Percentiles rank a stretch among this genome's conserved stretches.
Conservation (phyloP, 208 protist species). For the Leishmania major region DNA sequence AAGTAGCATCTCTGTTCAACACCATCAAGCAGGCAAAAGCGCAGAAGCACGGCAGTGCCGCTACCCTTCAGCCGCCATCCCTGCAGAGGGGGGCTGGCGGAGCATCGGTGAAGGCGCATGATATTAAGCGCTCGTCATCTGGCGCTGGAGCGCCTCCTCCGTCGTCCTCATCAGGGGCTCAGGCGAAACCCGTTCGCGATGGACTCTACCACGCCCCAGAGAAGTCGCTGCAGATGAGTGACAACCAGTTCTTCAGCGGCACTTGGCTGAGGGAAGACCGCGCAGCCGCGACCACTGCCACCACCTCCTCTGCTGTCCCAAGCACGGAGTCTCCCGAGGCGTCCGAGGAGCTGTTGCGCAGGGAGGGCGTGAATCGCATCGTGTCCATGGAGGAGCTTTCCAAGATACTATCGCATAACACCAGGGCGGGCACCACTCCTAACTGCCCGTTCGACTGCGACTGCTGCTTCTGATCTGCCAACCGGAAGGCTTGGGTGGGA, state of each 20-base stretch:
- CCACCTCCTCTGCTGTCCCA: not conserved
- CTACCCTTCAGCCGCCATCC: not conserved
- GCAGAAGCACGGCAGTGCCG: conserved; percentile 4
- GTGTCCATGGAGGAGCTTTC: conserved; percentile 74
- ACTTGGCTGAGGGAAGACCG: conserved; percentile 35
- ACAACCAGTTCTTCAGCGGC: conserved; percentile 78
- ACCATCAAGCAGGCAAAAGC: conserved; percentile 25
- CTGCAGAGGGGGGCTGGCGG: not conserved
- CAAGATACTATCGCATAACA: conserved; percentile 75
- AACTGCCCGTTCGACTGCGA: conserved; percentile 93
- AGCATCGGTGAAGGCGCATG: not conserved
- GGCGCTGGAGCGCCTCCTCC: not conserved
- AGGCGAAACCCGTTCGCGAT: conserved; percentile 37
- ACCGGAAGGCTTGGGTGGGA: not conserved
- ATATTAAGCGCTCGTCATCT: not conserved
- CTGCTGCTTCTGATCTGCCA: conserved; percentile 79
- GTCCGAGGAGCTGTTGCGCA: conserved; percentile 29
- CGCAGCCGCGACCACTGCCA: not conserved
- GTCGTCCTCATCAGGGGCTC: not conserved
- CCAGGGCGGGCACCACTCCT: conserved; percentile 78
- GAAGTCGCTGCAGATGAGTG: conserved; percentile 76
- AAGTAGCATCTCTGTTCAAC: conserved; percentile 26
- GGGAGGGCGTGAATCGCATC: conserved; percentile 83
- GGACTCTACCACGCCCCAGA: conserved; percentile 79
- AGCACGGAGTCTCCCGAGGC: conserved; percentile 14